phyloP scores from a whole-genome alignment of 257 asterid genomes.

The Salvia rosmarinus region DNA sequence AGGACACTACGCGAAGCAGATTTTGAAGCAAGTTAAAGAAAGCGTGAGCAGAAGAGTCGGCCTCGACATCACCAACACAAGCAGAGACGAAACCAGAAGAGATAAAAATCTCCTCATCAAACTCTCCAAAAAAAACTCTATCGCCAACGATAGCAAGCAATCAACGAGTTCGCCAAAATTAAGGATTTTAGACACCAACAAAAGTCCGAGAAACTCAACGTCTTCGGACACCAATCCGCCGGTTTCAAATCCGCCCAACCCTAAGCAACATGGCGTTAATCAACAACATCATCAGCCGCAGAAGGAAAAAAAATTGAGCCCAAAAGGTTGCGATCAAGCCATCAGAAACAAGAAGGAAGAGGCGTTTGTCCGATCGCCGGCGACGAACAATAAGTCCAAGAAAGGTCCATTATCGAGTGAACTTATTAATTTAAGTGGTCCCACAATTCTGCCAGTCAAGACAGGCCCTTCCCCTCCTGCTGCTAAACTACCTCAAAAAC shows the following conservation, averaged over 20 bases:
- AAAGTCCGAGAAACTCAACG: conserved; percentile 39
- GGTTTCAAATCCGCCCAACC: not conserved
- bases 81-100: conserved; percentile 34
- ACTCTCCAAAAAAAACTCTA: conserved; percentile 36
- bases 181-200: conserved; percentile 46
- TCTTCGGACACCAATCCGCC: conserved; percentile 20
- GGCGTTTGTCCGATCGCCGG: conserved; percentile 48
- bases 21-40: conserved; percentile 68
- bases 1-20: conserved; percentile 58
- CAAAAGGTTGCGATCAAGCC: conserved; percentile 21
- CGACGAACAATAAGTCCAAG: conserved; percentile 52
- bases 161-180: conserved; percentile 47
- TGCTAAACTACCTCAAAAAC: conserved; percentile 61
- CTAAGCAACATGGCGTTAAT: conserved; percentile 28
- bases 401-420: conserved; percentile 60
- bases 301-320: conserved; percentile 27
- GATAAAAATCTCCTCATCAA: conserved; percentile 59
- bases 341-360: conserved; percentile 60
- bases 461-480: conserved; percentile 62
- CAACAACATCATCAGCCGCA: not conserved
- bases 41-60: conserved; percentile 65
- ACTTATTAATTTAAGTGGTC: conserved; percentile 47
- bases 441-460: conserved; percentile 64
- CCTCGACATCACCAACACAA: conserved; percentile 62
- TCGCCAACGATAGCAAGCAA: conserved; percentile 28